phyloP scores from a whole-genome alignment of 192 early-diverging fungal species.

The Linnemannia hyalina region DNA sequence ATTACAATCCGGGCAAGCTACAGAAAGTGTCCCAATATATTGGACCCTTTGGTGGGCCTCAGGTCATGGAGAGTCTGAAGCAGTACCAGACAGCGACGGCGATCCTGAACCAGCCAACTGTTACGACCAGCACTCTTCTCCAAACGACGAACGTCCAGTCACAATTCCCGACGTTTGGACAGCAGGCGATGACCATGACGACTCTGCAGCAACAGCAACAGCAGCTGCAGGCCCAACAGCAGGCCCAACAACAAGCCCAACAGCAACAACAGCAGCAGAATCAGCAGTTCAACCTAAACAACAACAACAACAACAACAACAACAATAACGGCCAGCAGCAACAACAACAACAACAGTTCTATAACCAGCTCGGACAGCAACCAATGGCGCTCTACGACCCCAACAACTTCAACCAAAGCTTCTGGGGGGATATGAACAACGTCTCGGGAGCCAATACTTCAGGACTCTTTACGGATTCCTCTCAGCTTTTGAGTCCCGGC shows the following conservation, averaged over 20 bases:
- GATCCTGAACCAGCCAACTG: slow-evolving; percentile 39
- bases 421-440: slow-evolving; percentile 38
- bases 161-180: slow-evolving; percentile 23
- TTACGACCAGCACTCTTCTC: background rate
- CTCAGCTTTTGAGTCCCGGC: slow-evolving; percentile 21
- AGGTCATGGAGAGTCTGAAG: slow-evolving; percentile 53
- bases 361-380: slow-evolving; percentile 42
- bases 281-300: slow-evolving; percentile 6
- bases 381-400: slow-evolving; percentile 43
- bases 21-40: slow-evolving; percentile 57
- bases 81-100: slow-evolving; percentile 51
- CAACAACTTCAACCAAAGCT: slow-evolving; percentile 22
- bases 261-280: slow-evolving; percentile 18
- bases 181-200: slow-evolving; percentile 36
- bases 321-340: slow-evolving; percentile 23
- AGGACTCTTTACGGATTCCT: slow-evolving; percentile 23
- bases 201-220: slow-evolving; percentile 29
- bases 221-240: slow-evolving; percentile 15
- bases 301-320: slow-evolving; percentile 19
- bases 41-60: slow-evolving; percentile 52
- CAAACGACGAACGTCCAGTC: slow-evolving; percentile 17
- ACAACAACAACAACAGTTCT: slow-evolving; percentile 38
- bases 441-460: slow-evolving; percentile 18
- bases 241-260: background rate
- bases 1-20: slow-evolving; percentile 44